Evolutionary conservation across 1,139 yeast genomes (phyloP), one percentile per base, ranked within the genome.

Genomic region (Suhomyces atakaporum): DNA sequence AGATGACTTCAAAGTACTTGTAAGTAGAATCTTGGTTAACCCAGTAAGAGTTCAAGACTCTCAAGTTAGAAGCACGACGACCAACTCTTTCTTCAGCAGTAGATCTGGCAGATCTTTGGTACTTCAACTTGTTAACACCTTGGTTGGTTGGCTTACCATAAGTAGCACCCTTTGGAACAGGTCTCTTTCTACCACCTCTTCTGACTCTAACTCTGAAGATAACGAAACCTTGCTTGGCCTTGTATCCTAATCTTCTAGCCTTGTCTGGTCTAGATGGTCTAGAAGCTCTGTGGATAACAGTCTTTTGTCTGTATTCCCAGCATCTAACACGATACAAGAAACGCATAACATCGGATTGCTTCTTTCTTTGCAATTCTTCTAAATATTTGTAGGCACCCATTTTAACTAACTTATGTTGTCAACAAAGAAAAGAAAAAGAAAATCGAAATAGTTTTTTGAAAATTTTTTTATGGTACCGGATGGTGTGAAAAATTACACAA

Each of bases 61-160:
- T 89, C 81, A 92, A 81, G 89, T 92, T 92, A 66, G 96, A 81
- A 73, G 96, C 95, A 73, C 94, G 89, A 73, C 97, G 90, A 66
- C 97, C 98, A 64, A 90, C 96, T 81, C 97, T 89, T 81, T 92
- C 98, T 79, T 92, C 98, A 63, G 98, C 98, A 62, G 96, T 90
- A 60, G 96, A 79, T 76, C 95, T 88, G 74, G 88, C 80, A 53
- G 97, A 84, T 77, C 94, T 88, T 82, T 92, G 98, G 95, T 89
- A 90, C 81, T 92, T 92, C 80, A 92, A 87, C 76, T 92, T 97
- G 82, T 83, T 83, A 61, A 92, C 94, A 87, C 98, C 98, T 81
- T 88, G 96, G 95, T 92, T 92, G 81, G 98, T 92, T 84, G 98
- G 98, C 86, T 92, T 92, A 87, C 98, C 98, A 84, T 90, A 90